phyloP scores from a whole-genome alignment of 371 early-diverging fungal species.

The Circinella umbellata region DNA sequence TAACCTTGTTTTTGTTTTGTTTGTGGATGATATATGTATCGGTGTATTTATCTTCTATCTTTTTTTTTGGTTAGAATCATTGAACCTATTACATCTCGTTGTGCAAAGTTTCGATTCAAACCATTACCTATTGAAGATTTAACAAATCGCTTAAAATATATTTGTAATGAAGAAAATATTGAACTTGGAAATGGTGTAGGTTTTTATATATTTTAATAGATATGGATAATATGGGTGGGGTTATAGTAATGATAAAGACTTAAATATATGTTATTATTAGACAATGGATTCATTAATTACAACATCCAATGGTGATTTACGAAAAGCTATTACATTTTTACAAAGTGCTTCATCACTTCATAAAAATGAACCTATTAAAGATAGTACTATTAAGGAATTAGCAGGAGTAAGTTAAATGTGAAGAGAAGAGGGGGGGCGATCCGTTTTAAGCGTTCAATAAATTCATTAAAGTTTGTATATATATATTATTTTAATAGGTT shows the following conservation, averaged over 20 bases:
- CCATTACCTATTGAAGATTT: conserved; percentile 70
- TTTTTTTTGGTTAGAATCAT: conserved; percentile 73
- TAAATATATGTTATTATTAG: conserved; percentile 34
- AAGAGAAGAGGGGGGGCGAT: too few species aligned
- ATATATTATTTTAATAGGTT: conserved; percentile 29
- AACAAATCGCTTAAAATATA: conserved; percentile 61
- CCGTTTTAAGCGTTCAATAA: too few species aligned
- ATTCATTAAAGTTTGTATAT: too few species aligned
- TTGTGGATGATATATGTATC: not conserved
- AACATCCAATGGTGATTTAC: conserved; percentile 89
- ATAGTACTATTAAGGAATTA: conserved; percentile 73
- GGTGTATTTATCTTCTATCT: not conserved
- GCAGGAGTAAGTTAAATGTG: conserved; percentile 67
- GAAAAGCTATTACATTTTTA: conserved; percentile 90
- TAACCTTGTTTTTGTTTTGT: too few species aligned
- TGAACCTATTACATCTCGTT: conserved; percentile 94
- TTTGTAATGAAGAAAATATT: conserved; percentile 75
- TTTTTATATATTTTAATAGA: not conserved
- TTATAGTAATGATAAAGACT: not conserved
- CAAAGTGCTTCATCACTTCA: conserved; percentile 84
- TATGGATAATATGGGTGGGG: not conserved
- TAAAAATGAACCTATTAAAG: conserved; percentile 52
- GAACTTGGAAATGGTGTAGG: conserved; percentile 49
- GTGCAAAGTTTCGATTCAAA: conserved; percentile 96
- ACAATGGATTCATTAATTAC: conserved; percentile 77